phyloP scores from a whole-genome alignment of 768 basidiomycete genomes.

The Cyclocybe aegerita region DNA sequence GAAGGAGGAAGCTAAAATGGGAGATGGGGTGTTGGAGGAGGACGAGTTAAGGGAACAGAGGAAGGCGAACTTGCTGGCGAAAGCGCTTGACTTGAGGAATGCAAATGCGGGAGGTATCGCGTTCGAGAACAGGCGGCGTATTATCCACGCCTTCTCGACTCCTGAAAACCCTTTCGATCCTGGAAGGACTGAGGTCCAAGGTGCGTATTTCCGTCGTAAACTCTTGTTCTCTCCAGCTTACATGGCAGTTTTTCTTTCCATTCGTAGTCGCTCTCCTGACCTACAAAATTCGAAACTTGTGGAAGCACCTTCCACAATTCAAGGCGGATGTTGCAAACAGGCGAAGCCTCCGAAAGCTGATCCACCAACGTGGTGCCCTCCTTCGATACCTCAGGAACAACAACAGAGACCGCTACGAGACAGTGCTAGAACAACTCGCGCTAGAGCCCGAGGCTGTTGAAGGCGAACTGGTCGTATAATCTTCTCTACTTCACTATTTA shows the following conservation, averaged over 20 bases:
- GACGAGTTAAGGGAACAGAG: conserved; percentile 26
- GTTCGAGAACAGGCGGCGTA: conserved; percentile 80
- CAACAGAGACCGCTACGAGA: conserved; percentile 72
- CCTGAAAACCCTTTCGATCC: conserved; percentile 68
- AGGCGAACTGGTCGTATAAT: conserved; percentile 80
- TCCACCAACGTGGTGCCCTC: conserved; percentile 82
- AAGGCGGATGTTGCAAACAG: conserved; percentile 79
- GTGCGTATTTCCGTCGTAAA: conserved; percentile 43
- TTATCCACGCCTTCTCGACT: conserved; percentile 77
- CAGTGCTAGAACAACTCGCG: conserved; percentile 68
- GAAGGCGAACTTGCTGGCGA: conserved; percentile 60
- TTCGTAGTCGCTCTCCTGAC: conserved; percentile 81
- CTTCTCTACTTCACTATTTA: background rate
- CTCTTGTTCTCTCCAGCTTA: background rate
- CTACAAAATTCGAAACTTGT: conserved; percentile 79
- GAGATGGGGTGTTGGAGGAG: conserved; percentile 1
- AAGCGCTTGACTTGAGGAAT: conserved; percentile 81
- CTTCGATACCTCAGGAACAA: conserved; percentile 73
- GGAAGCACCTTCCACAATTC: conserved; percentile 66
- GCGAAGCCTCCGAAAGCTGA: conserved; percentile 70
- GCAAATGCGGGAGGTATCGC: conserved; percentile 86
- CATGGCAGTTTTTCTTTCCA: background rate
- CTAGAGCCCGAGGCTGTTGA: conserved; percentile 81
- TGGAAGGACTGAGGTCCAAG: conserved; percentile 88
- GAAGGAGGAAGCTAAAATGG: conserved; percentile 20